Percentiles rank a stretch among this genome's conserved stretches.
These are phyloP conservation scores for Exophiala lecanii-corni DNA, from an alignment of 2,329 filamentous ascomycete genomes.

Conservation along the genomic window DNA sequence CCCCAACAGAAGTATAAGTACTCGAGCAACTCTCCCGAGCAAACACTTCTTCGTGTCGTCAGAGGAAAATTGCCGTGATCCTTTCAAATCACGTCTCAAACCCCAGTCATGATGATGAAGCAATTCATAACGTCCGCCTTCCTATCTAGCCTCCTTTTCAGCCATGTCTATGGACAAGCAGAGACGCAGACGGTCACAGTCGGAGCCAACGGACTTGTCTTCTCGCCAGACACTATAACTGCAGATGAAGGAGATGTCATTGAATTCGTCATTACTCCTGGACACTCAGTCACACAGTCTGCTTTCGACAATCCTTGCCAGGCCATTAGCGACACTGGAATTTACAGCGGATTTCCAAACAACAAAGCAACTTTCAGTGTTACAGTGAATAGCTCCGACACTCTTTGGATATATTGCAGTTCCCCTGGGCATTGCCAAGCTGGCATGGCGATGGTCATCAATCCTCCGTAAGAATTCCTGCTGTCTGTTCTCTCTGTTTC, in stretches of 20 bases:
- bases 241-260: constrained; percentile 46
- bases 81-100: too few relatives aligned
- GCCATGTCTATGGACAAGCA: too few relatives aligned
- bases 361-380: constrained; percentile 39
- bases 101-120: too few relatives aligned
- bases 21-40: too few relatives aligned
- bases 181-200: too few relatives aligned
- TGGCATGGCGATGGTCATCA: constrained; percentile 51
- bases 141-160: too few relatives aligned
- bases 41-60: too few relatives aligned
- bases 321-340: constrained; percentile 33
- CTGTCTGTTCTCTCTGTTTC: too few relatives aligned
- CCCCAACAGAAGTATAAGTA: too few relatives aligned
- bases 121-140: too few relatives aligned
- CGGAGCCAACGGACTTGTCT: constrained; percentile 41
- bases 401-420: constrained; percentile 51
- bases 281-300: constrained; percentile 49
- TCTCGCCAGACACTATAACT: constrained; percentile 42
- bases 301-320: constrained; percentile 48
- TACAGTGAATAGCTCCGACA: constrained; percentile 40
- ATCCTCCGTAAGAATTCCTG: constrained; percentile 38
- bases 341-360: constrained; percentile 45
- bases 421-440: constrained; percentile 46
- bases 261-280: constrained; percentile 51
- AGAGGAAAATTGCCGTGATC: too few relatives aligned